phyloP scores from a whole-genome alignment of 352 stramenopile species.

The Labyrinthula sp. region DNA sequence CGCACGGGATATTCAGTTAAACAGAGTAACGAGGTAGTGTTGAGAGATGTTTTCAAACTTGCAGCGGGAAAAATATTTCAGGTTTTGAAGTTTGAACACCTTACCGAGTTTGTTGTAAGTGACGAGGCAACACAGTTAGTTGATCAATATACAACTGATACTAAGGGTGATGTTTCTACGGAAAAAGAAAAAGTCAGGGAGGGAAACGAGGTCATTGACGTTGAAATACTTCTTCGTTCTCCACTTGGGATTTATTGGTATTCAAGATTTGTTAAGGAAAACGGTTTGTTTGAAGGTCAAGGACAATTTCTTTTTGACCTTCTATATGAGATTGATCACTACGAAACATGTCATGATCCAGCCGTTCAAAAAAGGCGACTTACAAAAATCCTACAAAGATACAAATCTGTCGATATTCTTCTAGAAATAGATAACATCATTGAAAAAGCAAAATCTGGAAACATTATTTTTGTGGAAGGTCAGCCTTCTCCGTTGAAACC shows the following conservation, averaged over 20 bases:
- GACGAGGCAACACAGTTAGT: slow-evolving; percentile 5
- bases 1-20: no score
- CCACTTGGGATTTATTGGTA: slow-evolving; percentile 14
- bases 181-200: slow-evolving; percentile 5
- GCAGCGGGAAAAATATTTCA: slow-evolving; percentile 21
- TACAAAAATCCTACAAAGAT: slow-evolving; percentile 1
- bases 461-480: background rate
- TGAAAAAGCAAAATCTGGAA: background rate
- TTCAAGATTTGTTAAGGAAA: background rate
- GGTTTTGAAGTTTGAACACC: slow-evolving; percentile 19
- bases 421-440: background rate
- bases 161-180: slow-evolving; percentile 10
- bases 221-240: slow-evolving; percentile 6
- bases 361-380: slow-evolving; percentile 1
- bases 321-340: slow-evolving; percentile 7
- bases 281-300: slow-evolving; percentile 7
- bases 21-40: no score
- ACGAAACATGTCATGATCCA: background rate
- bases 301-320: background rate
- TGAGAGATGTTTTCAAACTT: slow-evolving; percentile 13
- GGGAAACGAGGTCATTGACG: slow-evolving; percentile 12
- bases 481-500: background rate
- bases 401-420: background rate
- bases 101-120: slow-evolving; percentile 15
- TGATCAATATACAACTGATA: slow-evolving; percentile 3